A percentile compares a stretch with the other conserved stretches of the same genome.
Evolutionary conservation across 768 basidiomycete species (phyloP).

Genomic region (Naganishia antarctica): DNA sequence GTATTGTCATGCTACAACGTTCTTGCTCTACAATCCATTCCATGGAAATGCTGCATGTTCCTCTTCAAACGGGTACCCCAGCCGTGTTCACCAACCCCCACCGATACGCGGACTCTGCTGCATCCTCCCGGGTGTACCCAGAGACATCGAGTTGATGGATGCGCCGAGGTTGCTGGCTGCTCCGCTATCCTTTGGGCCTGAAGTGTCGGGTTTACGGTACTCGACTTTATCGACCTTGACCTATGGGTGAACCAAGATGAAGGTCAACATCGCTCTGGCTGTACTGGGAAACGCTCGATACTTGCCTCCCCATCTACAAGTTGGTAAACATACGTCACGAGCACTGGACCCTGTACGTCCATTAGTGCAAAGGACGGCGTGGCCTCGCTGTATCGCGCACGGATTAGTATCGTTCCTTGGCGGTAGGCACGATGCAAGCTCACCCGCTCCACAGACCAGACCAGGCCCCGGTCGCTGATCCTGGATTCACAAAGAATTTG

Average conservation of each 20-base stretch:
- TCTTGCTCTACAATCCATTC: constrained; percentile 3
- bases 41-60: not conserved
- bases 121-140: constrained; percentile 12
- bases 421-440: constrained; percentile 42
- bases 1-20: not conserved
- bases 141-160: constrained; percentile 13
- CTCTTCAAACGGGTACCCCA: too few species aligned
- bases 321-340: constrained; percentile 96
- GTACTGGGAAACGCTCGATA: not conserved
- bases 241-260: constrained; percentile 25
- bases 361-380: constrained; percentile 93
- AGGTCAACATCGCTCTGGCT: not conserved
- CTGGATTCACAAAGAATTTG: constrained; percentile 93
- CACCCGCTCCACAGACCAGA: constrained; percentile 68
- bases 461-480: constrained; percentile 93
- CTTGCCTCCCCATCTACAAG: constrained; percentile 84
- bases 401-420: not conserved
- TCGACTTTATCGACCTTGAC: constrained; percentile 52
- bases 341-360: constrained; percentile 94
- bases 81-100: not conserved
- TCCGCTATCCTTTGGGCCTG: not conserved
- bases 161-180: constrained; percentile 3
- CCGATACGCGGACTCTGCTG: constrained; percentile 20
- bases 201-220: constrained; percentile 47
- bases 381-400: constrained; percentile 58